Evolutionary conservation across 2,329 filamentous ascomycete genomes (phyloP).

Genomic region (Stromatinia cepivora): DNA sequence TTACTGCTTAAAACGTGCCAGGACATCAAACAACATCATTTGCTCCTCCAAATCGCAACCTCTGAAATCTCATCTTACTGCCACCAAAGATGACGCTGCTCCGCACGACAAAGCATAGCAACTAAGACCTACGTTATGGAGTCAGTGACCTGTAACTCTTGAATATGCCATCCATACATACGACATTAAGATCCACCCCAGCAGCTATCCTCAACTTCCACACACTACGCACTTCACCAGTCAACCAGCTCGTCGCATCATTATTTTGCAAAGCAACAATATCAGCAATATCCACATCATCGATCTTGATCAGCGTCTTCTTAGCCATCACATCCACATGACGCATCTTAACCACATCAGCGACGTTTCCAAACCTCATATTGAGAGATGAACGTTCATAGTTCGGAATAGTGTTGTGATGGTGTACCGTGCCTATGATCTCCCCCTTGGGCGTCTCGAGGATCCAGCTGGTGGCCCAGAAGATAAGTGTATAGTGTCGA

Average conservation of each 20-base stretch:
- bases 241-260: background rate
- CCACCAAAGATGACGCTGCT: background rate
- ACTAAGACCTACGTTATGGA: background rate
- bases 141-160: background rate
- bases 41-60: background rate
- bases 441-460: no score
- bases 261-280: background rate
- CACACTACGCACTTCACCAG: background rate
- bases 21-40: background rate
- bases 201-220: background rate
- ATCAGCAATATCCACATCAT: background rate
- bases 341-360: background rate
- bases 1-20: no score
- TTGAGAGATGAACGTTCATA: no score
- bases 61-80: background rate
- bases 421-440: no score
- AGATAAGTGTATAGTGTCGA: no score
- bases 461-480: no score
- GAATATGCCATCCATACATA: background rate
- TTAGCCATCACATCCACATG: background rate
- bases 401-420: no score
- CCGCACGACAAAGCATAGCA: background rate
- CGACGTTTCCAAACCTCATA: no score
- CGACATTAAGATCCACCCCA: background rate
- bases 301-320: background rate